Evolutionary conservation across 2,329 filamentous ascomycete species (phyloP).

Genomic region (Epichloe coenophiala): DNA sequence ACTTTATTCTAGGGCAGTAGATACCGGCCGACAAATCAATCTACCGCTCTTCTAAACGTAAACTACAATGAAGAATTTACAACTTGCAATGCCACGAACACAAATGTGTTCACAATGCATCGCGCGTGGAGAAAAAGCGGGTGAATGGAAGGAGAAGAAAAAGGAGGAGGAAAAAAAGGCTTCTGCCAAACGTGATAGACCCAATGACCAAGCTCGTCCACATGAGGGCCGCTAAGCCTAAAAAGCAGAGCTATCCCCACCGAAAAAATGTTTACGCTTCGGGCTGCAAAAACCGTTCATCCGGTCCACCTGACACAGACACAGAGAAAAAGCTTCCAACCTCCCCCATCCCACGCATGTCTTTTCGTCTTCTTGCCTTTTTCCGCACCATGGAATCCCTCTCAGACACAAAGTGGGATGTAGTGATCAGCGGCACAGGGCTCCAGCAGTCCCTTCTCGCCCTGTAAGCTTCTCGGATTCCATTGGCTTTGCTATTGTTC

Average conservation of each 20-base stretch:
- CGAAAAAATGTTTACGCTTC: neutral
- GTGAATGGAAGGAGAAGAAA: conserved; percentile 10
- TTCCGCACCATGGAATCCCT: conserved; percentile 53
- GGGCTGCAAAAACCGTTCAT: conserved; percentile 8
- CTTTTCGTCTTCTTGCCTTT: conserved; percentile 4
- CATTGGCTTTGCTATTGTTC: conserved; percentile 10
- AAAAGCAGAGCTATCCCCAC: neutral
- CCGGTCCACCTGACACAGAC: conserved; percentile 1
- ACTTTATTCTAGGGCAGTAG: conserved; percentile 69
- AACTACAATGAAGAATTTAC: conserved; percentile 15
- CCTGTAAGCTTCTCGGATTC: conserved; percentile 43
- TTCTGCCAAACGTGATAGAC: conserved; percentile 10
- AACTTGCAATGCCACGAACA: conserved; percentile 39
- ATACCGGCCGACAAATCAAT: conserved; percentile 61
- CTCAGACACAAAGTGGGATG: conserved; percentile 63
- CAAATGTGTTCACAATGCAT: conserved; percentile 15
- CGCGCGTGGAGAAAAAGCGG: conserved; percentile 18
- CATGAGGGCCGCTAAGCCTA: conserved; percentile 3
- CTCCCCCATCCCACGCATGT: conserved; percentile 8
- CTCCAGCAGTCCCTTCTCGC: conserved; percentile 68
- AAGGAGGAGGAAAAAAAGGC: conserved; percentile 15
- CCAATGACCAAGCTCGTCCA: neutral
- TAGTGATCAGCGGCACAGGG: conserved; percentile 66
- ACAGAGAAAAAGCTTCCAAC: conserved; percentile 4
- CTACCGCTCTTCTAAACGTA: conserved; percentile 43